Conservation (phyloP, 305 asterid species). For the Rubia tinctorum region DNA sequence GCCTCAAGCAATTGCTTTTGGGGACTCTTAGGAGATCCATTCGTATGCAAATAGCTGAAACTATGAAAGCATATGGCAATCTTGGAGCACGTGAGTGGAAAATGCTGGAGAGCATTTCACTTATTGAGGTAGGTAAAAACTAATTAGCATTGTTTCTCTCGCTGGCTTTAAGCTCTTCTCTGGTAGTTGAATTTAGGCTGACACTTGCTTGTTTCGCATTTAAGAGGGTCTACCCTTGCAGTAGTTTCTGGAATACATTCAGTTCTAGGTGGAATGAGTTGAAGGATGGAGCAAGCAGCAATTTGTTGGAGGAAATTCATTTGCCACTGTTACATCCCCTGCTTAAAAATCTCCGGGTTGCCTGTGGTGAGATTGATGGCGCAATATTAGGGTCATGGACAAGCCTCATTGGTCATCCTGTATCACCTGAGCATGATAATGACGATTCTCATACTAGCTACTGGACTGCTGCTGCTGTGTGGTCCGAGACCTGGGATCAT, state of each 20-base stretch:
- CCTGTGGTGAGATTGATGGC: conserved; percentile 95
- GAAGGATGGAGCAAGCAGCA: conserved; percentile 41
- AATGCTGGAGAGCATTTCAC: conserved; percentile 71
- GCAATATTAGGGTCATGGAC: conserved; percentile 90
- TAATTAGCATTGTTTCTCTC: conserved; percentile 26
- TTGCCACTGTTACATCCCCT: conserved; percentile 59
- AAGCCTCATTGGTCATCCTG: conserved; percentile 49
- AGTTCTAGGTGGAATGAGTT: conserved; percentile 49
- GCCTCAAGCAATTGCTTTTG: conserved; percentile 77
- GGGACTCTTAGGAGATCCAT: conserved; percentile 93
- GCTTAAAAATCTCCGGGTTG: conserved; percentile 40
- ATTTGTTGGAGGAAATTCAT: conserved; percentile 40
- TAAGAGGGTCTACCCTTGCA: conserved; percentile 97
- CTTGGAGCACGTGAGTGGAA: conserved; percentile 78
- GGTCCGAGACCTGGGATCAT: conserved; percentile 99
- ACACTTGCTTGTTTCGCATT: conserved; percentile 37
- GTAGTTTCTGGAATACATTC: conserved; percentile 70
- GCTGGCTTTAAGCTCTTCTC: conserved; percentile 21
- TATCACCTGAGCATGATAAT: conserved; percentile 62
- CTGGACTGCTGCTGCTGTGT: conserved; percentile 93
- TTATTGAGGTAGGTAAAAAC: conserved; percentile 68
- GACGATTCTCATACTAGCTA: conserved; percentile 76
- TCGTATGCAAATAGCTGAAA: conserved; percentile 75
- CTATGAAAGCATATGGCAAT: conserved; percentile 64
- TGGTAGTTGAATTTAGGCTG: conserved; percentile 40